Evolutionary conservation across 495 filamentous ascomycete species (phyloP), one percentile per base, ranked within the genome.

Genomic region (Friedmanniomyces endolithicus): DNA sequence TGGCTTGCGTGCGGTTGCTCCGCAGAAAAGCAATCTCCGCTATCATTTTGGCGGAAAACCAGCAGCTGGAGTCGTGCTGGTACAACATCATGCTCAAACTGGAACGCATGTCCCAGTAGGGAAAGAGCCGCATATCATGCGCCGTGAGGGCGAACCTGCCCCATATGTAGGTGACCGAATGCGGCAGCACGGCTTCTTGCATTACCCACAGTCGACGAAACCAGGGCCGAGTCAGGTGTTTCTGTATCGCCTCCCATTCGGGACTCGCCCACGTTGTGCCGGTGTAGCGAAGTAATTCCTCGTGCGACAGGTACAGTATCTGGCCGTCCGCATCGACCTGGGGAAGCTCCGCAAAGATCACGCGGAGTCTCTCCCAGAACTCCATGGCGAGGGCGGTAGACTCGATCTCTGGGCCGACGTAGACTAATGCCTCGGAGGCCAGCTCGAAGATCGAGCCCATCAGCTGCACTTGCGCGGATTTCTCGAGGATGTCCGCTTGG

Each of bases 191-290:
- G 31, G 57, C 35, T 47, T 66, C 64, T 44, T 66, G 64, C 7
- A 66, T 45, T 9, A 65, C 52, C 64, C 64, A 66, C n/a, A 63
- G 29, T 2, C 64, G 55, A 41, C 46, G 25, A 56, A 66, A 66
- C 59, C 60, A 66, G 6, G 64, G 56, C 11, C 60, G 56, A 19
- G 12, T 40, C n/a, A 59, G 52, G 22, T 22, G 39, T 12, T 49
- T 14, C 14, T 20, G 34, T 6, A 53, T 7, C 7, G 50, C 50
- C 7, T 33, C 16, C 50, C 50, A 53, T 14, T 50, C 48, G 12
- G 25, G 27, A 50, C 27, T 34, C 2, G 25, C 16, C 33, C 23
- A 34, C 12, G 48, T 34, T 6, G 48, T 50, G n/a, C 12, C 12
- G 4, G 48, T 50, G 17, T 20, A 2, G 2, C 17, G 24, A 20